These are phyloP conservation scores for Dalbergia cultrata DNA, from an alignment of 306 rosid genomes.

Conservation along the genomic window DNA sequence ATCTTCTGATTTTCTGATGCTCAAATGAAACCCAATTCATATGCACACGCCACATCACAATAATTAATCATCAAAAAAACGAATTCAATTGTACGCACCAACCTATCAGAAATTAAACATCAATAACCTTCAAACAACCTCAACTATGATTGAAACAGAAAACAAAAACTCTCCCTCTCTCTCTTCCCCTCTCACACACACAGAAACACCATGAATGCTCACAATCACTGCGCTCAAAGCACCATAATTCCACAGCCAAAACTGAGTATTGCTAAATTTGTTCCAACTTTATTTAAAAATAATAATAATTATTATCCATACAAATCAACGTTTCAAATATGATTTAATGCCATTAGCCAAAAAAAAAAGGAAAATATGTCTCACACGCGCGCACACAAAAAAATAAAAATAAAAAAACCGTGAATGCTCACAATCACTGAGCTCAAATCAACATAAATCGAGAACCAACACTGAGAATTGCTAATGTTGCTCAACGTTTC, in stretches of 20 bases:
- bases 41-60: neutral
- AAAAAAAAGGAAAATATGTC: neutral
- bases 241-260: no score
- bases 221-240: no score
- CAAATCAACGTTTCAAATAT: no score
- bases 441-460: slow-evolving; percentile 27
- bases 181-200: no score
- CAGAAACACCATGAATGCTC: no score
- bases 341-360: neutral
- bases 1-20: neutral
- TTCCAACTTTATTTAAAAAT: no score
- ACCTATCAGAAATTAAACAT: slow-evolving; percentile 8
- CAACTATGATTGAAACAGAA: slow-evolving; percentile 11
- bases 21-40: slow-evolving; percentile 29
- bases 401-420: no score
- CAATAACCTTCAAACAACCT: neutral
- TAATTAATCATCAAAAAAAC: slow-evolving; percentile 2
- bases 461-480: slow-evolving; percentile 19
- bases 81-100: slow-evolving; percentile 20
- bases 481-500: neutral
- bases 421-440: neutral
- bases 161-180: neutral
- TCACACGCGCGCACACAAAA: no score
- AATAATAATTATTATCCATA: no score
- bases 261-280: no score